Evolutionary conservation across 2,329 filamentous ascomycete species (phyloP).

Genomic region (Tolypocladium album): DNA sequence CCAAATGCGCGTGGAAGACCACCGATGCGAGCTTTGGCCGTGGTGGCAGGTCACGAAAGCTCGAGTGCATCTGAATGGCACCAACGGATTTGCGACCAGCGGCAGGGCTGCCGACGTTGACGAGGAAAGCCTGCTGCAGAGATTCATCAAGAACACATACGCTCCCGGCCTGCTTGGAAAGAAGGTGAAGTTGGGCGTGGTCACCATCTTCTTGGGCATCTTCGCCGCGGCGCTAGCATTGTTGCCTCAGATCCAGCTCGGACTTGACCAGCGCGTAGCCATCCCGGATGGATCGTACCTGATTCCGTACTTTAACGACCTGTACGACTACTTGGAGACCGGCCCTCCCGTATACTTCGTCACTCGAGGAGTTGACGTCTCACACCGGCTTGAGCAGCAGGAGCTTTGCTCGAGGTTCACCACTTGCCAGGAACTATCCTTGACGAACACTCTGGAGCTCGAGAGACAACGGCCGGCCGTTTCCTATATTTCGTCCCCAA

Average conservation of each 20-base stretch:
- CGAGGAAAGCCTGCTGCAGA: slow-evolving; percentile 74
- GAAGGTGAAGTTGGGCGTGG: slow-evolving; percentile 65
- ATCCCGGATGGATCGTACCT: slow-evolving; percentile 91
- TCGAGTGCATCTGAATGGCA: slow-evolving; percentile 49
- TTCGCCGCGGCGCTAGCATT: slow-evolving; percentile 80
- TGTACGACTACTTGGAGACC: slow-evolving; percentile 83
- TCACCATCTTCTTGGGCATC: slow-evolving; percentile 75
- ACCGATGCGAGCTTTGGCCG: slow-evolving; percentile 84
- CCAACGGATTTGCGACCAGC: slow-evolving; percentile 45
- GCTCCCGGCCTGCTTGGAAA: slow-evolving; percentile 72
- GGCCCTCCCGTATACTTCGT: slow-evolving; percentile 97
- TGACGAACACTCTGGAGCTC: slow-evolving; percentile 85
- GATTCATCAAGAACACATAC: slow-evolving; percentile 83
- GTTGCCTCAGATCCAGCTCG: slow-evolving; percentile 74
- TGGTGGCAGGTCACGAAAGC: slow-evolving; percentile 74
- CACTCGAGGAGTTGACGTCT: slow-evolving; percentile 69
- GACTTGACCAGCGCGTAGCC: slow-evolving; percentile 88
- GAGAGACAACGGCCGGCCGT: slow-evolving; percentile 83
- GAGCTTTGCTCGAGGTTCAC: slow-evolving; percentile 87
- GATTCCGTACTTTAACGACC: slow-evolving; percentile 91
- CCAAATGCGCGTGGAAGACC: slow-evolving; percentile 79
- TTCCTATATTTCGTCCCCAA: slow-evolving; percentile 78
- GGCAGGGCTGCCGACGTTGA: slow-evolving; percentile 58
- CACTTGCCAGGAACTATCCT: slow-evolving; percentile 71
- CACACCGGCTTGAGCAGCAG: slow-evolving; percentile 64